Evolutionary conservation across 495 filamentous ascomycete species (phyloP).

Genomic region (Annulohypoxylon stygium): DNA sequence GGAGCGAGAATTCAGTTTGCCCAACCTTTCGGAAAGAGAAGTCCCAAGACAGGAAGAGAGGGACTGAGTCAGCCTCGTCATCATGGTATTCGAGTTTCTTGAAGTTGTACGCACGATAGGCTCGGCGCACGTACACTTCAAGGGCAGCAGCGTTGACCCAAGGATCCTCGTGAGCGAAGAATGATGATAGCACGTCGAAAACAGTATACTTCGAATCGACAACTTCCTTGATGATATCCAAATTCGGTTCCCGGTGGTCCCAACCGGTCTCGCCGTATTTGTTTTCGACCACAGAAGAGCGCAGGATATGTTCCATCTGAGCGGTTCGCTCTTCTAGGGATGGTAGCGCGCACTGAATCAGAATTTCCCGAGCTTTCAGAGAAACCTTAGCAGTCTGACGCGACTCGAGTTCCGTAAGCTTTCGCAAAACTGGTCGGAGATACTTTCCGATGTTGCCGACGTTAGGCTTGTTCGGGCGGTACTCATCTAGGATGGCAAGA

Average conservation of each 20-base stretch:
- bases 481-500: slow-evolving; percentile 91
- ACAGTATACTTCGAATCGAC: slow-evolving; percentile 98
- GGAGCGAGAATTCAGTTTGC: slow-evolving; percentile 86
- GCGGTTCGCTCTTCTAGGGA: slow-evolving; percentile 93
- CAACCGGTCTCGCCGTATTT: slow-evolving; percentile 97
- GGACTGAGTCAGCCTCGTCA: slow-evolving; percentile 74
- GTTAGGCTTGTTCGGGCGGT: slow-evolving; percentile 92
- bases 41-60: slow-evolving; percentile 92
- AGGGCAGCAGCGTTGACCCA: slow-evolving; percentile 96
- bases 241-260: slow-evolving; percentile 92
- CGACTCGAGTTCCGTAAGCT: slow-evolving; percentile 91
- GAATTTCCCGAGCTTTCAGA: slow-evolving; percentile 93
- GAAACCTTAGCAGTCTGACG: slow-evolving; percentile 94
- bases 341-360: slow-evolving; percentile 96
- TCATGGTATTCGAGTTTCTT: slow-evolving; percentile 89
- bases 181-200: slow-evolving; percentile 92
- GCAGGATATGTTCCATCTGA: slow-evolving; percentile 99
- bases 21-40: slow-evolving; percentile 93
- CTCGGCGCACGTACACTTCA: slow-evolving; percentile 95
- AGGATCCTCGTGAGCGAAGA: slow-evolving; percentile 93
- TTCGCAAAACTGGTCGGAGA: slow-evolving; percentile 85
- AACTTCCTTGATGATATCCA: slow-evolving; percentile 92
- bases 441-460: slow-evolving; percentile 88
- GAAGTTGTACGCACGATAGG: slow-evolving; percentile 93
- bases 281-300: slow-evolving; percentile 96